A percentile compares a stretch with the other conserved stretches of the same genome.
These are phyloP conservation scores for Paramecium primaurelia DNA, from an alignment of 73 alveolate species.

Conservation along the genomic window DNA sequence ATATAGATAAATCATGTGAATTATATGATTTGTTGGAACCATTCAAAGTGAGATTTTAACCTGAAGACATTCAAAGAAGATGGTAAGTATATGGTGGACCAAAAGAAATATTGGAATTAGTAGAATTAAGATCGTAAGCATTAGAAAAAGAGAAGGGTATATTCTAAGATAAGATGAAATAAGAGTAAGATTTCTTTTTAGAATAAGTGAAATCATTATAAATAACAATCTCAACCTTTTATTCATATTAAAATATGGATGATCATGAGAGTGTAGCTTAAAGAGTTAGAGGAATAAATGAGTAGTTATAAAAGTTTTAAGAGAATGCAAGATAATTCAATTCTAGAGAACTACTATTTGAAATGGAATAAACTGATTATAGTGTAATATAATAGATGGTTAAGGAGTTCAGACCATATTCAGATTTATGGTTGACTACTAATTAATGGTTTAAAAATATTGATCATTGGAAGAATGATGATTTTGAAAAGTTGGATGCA, in stretches of 20 bases:
- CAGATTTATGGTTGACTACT: constrained; percentile 87
- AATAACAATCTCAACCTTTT: constrained; percentile 91
- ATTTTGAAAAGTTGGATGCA: constrained; percentile 86
- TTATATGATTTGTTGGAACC: constrained; percentile 92
- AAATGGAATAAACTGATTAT: constrained; percentile 93
- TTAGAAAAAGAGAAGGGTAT: constrained; percentile 93
- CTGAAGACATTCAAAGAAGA: constrained; percentile 88
- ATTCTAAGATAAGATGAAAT: constrained; percentile 88
- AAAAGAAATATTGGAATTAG: constrained; percentile 81
- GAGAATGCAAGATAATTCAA: constrained; percentile 90
- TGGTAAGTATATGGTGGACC: constrained; percentile 97
- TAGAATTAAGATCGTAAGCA: constrained; percentile 81
- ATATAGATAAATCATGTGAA: constrained; percentile 82
- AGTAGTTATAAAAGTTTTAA: constrained; percentile 85
- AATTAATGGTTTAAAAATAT: constrained; percentile 77
- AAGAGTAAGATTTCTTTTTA: constrained; percentile 90
- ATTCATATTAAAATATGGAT: constrained; percentile 86
- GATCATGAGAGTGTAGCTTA: constrained; percentile 87
- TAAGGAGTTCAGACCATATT: constrained; percentile 84
- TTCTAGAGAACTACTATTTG: constrained; percentile 92
- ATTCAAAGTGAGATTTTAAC: constrained; percentile 88
- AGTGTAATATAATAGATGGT: constrained; percentile 85
- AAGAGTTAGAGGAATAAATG: constrained; percentile 85
- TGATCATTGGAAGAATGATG: constrained; percentile 79
- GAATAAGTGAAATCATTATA: constrained; percentile 89